These are phyloP conservation scores for Fusarium citri DNA, from an alignment of 2,329 filamentous ascomycete genomes.

Conservation along the genomic window DNA sequence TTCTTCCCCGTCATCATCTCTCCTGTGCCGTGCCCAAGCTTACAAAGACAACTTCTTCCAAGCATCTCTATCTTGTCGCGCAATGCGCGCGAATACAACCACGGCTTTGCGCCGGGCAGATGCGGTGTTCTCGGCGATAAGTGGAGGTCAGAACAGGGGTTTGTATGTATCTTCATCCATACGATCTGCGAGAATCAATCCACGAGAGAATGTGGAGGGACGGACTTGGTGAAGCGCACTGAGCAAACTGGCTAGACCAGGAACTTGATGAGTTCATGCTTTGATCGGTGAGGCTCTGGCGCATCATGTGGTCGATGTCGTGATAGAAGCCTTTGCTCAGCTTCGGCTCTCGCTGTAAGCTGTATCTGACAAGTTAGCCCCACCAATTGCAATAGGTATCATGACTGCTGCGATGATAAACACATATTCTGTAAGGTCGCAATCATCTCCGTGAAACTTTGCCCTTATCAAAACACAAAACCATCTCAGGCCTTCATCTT, in stretches of 20 bases:
- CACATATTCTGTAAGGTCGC: background rate
- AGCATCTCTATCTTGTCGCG: conserved; percentile 4
- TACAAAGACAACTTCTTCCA: background rate
- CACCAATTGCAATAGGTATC: background rate
- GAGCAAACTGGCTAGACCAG: conserved; percentile 3
- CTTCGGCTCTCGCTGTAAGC: conserved; percentile 14
- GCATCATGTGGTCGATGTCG: conserved; percentile 26
- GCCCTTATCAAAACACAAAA: background rate
- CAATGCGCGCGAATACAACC: background rate
- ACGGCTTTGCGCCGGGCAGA: conserved; percentile 37
- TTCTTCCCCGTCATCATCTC: background rate
- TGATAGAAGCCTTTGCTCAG: conserved; percentile 16
- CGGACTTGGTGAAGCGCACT: conserved; percentile 6
- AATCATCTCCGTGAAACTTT: background rate
- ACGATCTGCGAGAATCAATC: conserved; percentile 15
- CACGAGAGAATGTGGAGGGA: conserved; percentile 5
- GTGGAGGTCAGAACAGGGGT: conserved; percentile 30
- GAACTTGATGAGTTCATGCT: background rate
- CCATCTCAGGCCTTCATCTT: conserved; percentile 1
- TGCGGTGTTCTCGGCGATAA: conserved; percentile 30
- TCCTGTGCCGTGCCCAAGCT: background rate
- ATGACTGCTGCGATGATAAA: background rate
- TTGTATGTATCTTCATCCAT: conserved; percentile 7
- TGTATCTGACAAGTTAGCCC: background rate
- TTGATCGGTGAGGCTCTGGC: conserved; percentile 17